These are phyloP conservation scores for Kondoa malvinella DNA, from an alignment of 768 basidiomycete genomes.

Conservation along the genomic window DNA sequence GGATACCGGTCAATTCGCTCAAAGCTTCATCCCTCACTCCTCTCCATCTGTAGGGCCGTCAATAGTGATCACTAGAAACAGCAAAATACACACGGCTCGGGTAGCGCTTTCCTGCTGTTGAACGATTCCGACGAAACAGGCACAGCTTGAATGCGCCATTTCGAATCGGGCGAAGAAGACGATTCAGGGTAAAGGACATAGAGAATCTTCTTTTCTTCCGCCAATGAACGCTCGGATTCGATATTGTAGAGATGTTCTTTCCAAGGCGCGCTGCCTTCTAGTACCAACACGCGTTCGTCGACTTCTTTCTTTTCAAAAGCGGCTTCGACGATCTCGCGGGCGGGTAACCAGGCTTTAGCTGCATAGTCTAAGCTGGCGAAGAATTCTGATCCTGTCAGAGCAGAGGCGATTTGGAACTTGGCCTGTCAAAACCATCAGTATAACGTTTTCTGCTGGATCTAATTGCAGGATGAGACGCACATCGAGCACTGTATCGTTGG, in stretches of 20 bases:
- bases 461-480: conserved; percentile 38
- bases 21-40: conserved; percentile 73
- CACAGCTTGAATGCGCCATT: conserved; percentile 87
- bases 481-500: conserved; percentile 51
- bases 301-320: conserved; percentile 45
- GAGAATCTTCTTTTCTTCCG: conserved; percentile 43
- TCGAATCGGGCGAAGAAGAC: conserved; percentile 31
- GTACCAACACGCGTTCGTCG: conserved; percentile 46
- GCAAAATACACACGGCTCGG: conserved; percentile 42
- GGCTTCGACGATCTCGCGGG: conserved; percentile 53
- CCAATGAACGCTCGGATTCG: conserved; percentile 44
- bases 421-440: conserved; percentile 35
- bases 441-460: background rate
- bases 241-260: conserved; percentile 89
- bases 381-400: conserved; percentile 71
- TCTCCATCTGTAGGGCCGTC: conserved; percentile 44
- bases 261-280: conserved; percentile 70
- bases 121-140: conserved; percentile 68
- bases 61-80: background rate
- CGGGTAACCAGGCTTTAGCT: conserved; percentile 78
- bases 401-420: conserved; percentile 61
- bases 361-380: conserved; percentile 61
- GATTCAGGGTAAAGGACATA: conserved; percentile 88
- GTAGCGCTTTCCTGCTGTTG: conserved; percentile 74
- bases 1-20: conserved; percentile 53